Conservation (phyloP, 2,329 filamentous ascomycete genomes). For the Amylocarpus encephaloides region DNA sequence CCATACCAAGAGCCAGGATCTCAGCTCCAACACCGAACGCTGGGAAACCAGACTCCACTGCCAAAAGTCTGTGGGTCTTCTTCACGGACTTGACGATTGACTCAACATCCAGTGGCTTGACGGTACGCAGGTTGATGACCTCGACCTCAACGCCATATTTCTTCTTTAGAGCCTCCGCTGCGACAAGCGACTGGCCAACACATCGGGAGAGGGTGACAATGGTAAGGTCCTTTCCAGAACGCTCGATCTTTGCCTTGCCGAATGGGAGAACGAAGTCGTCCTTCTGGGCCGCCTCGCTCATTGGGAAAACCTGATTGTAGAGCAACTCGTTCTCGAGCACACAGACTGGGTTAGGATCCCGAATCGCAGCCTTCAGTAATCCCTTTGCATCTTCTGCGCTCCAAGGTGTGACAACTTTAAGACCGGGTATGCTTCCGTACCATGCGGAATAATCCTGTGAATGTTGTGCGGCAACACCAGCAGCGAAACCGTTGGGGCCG, state of each 20-base stretch:
- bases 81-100: slow-evolving; percentile 95
- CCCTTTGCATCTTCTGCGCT: slow-evolving; percentile 98
- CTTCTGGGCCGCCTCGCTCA: slow-evolving; percentile 94
- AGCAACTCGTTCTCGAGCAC: slow-evolving; percentile 84
- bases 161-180: slow-evolving; percentile 87
- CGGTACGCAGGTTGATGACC: slow-evolving; percentile 94
- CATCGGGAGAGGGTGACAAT: slow-evolving; percentile 92
- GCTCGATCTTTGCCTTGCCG: slow-evolving; percentile 99
- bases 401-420: slow-evolving; percentile 96
- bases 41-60: slow-evolving; percentile 93
- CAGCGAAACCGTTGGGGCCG: slow-evolving; percentile 94
- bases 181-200: slow-evolving; percentile 83
- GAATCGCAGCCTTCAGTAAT: slow-evolving; percentile 93
- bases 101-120: slow-evolving; percentile 95
- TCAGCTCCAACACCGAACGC: slow-evolving; percentile 89
- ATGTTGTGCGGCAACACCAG: slow-evolving; percentile 95
- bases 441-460: slow-evolving; percentile 98
- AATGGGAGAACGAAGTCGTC: slow-evolving; percentile 96
- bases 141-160: slow-evolving; percentile 95
- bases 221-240: slow-evolving; percentile 89
- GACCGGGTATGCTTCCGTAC: slow-evolving; percentile 96
- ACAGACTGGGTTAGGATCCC: slow-evolving; percentile 94
- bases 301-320: slow-evolving; percentile 91
- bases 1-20: slow-evolving; percentile 90
- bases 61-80: slow-evolving; percentile 91